Evolutionary conservation across 2,329 filamentous ascomycete species (phyloP).

Genomic region (Fusarium hostae): DNA sequence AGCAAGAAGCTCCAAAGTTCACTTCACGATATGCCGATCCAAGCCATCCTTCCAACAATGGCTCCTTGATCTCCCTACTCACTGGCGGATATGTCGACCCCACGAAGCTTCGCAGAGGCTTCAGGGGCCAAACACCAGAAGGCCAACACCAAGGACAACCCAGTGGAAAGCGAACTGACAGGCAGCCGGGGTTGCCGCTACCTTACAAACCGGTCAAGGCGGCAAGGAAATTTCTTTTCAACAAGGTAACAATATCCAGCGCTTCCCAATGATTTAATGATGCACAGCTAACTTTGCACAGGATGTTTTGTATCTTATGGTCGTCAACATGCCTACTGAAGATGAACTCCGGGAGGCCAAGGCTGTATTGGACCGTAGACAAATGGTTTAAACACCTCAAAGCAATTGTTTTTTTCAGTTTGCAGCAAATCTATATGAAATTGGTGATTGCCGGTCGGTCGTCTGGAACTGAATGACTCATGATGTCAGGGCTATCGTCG

Average conservation of each 20-base stretch:
- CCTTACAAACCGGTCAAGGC: conserved; percentile 2
- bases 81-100: conserved; percentile 14
- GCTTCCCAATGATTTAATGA: accelerated
- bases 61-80: conserved; percentile 2
- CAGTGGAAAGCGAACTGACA: not conserved
- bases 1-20: conserved; percentile 7
- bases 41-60: conserved; percentile 7
- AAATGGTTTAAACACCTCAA: not conserved
- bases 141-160: not conserved
- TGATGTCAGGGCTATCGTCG: no score
- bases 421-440: no score
- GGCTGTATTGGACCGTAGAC: not conserved
- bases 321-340: conserved; percentile 7
- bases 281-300: not conserved
- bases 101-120: not conserved
- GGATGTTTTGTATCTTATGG: conserved; percentile 17
- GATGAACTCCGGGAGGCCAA: conserved; percentile 6
- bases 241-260: not conserved
- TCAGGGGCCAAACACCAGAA: not conserved
- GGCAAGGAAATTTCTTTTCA: conserved; percentile 7
- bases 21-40: conserved; percentile 13
- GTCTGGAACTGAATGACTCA: no score
- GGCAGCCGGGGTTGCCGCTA: not conserved
- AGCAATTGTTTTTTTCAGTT: not conserved
- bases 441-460: not conserved